phyloP scores from a whole-genome alignment of 2,329 filamentous ascomycete genomes.

The Exophiala sideris region DNA sequence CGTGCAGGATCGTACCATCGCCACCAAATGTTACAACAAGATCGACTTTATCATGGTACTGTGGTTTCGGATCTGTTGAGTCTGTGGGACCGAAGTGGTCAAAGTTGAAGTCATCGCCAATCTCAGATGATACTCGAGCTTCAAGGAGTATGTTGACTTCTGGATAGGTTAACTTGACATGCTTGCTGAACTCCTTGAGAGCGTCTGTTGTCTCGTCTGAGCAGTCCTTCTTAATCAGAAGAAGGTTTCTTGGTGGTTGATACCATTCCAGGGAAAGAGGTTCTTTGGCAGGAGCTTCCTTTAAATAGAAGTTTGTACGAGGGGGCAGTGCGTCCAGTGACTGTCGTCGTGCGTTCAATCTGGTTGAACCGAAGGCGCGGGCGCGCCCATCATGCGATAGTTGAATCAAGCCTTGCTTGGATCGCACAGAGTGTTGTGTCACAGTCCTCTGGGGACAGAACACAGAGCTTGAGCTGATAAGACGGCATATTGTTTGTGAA shows the following conservation, averaged over 20 bases:
- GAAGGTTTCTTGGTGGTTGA: slow-evolving; percentile 63
- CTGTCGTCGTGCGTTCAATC: background rate
- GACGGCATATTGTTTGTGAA: too few species aligned
- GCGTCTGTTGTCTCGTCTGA: slow-evolving; percentile 54
- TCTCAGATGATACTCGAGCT: slow-evolving; percentile 64
- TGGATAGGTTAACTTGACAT: slow-evolving; percentile 77
- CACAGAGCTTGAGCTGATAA: too few species aligned
- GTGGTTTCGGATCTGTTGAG: background rate
- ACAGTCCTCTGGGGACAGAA: too few species aligned
- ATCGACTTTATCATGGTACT: slow-evolving; percentile 74
- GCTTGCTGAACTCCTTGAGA: slow-evolving; percentile 60
- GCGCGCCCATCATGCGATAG: background rate
- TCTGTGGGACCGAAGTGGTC: slow-evolving; percentile 13
- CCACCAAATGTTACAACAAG: slow-evolving; percentile 87
- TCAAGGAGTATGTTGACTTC: slow-evolving; percentile 81
- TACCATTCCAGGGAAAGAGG: slow-evolving; percentile 67
- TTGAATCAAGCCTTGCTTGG: background rate
- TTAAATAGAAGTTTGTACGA: slow-evolving; percentile 16
- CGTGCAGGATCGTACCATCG: slow-evolving; percentile 85
- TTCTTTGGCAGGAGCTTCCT: slow-evolving; percentile 44
- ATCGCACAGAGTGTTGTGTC: too few species aligned
- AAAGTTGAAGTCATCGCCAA: slow-evolving; percentile 52
- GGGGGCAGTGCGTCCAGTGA: slow-evolving; percentile 11
- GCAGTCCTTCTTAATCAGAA: slow-evolving; percentile 65
- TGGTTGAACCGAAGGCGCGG: background rate